Percentiles rank a stretch among this genome's conserved stretches.
Conservation (phyloP, 257 asterid species). For the Parsonsia alboflavescens region DNA sequence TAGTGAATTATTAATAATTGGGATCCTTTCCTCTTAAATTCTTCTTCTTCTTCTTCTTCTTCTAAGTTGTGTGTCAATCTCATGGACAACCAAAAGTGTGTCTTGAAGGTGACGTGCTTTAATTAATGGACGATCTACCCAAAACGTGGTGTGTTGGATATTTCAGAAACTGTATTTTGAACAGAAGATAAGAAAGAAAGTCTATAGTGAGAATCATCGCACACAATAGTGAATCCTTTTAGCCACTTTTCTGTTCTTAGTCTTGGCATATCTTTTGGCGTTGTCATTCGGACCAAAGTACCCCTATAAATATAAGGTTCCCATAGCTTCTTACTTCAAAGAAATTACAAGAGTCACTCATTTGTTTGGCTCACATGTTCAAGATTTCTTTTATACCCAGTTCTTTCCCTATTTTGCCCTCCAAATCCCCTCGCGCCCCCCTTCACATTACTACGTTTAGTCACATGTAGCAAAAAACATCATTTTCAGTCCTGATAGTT, state of each 20-base stretch:
- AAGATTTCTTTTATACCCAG: constrained; percentile 29
- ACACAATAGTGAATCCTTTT: not conserved
- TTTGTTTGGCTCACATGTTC: constrained; percentile 5
- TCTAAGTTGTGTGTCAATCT: constrained; percentile 22
- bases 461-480: constrained; percentile 32
- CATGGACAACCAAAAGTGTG: constrained; percentile 27
- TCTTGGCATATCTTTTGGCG: not conserved
- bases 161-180: not conserved
- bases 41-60: not conserved
- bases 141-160: constrained; percentile 8
- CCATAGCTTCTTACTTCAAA: constrained; percentile 7
- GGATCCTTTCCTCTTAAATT: too few relatives aligned
- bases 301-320: constrained; percentile 40
- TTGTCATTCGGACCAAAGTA: constrained; percentile 22
- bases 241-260: constrained; percentile 11
- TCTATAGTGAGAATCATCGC: not conserved
- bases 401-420: not conserved
- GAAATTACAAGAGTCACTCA: constrained; percentile 13
- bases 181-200: constrained; percentile 1
- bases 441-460: not conserved
- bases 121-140: constrained; percentile 33
- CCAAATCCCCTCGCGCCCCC: not conserved
- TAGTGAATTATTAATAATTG: too few relatives aligned
- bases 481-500: constrained; percentile 24
- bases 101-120: constrained; percentile 19